Evolutionary conservation across 306 rosid genomes (phyloP).

Genomic region (Acacia confusa): DNA sequence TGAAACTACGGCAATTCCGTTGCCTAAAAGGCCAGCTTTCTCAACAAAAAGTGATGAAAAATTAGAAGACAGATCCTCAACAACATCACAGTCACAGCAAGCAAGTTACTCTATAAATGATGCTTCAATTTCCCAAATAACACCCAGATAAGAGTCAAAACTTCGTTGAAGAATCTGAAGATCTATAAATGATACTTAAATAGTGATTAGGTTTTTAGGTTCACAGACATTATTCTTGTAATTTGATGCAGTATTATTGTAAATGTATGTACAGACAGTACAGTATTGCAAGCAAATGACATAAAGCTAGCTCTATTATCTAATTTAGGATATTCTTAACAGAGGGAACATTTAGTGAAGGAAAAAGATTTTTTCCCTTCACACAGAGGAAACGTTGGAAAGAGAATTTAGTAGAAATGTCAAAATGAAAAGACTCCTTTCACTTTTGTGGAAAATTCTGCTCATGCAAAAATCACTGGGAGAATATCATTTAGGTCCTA

Average conservation of each 20-base stretch:
- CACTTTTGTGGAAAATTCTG: too few species aligned
- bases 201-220: neutral
- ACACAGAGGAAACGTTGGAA: neutral
- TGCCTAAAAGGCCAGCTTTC: slow-evolving; percentile 46
- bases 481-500: too few species aligned
- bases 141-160: neutral
- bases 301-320: neutral
- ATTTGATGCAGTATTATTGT: neutral
- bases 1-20: slow-evolving; percentile 21
- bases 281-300: neutral
- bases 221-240: neutral
- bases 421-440: neutral
- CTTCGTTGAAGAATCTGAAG: neutral
- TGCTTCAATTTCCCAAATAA: neutral
- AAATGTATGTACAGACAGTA: neutral
- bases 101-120: neutral
- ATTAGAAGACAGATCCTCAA: neutral
- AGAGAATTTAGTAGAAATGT: neutral
- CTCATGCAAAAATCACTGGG: too few species aligned
- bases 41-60: slow-evolving; percentile 10
- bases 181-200: neutral
- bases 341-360: neutral
- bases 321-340: neutral
- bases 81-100: neutral
- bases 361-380: neutral